phyloP scores from a whole-genome alignment of 2,329 filamentous ascomycete species.

The Aspergillus nomiae region DNA sequence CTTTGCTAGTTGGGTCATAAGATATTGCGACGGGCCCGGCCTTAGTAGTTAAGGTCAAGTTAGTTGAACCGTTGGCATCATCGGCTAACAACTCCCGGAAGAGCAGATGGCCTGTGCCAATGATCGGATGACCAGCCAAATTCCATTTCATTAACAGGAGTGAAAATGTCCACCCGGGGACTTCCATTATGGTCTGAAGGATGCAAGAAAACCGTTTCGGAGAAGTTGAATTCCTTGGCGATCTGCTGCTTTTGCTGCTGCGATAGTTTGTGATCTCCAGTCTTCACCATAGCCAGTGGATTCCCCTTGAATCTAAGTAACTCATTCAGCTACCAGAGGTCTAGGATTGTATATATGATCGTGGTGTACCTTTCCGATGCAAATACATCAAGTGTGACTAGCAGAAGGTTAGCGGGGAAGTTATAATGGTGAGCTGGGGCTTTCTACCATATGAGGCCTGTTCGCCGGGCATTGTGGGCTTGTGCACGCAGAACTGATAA shows the following conservation, averaged over 20 bases:
- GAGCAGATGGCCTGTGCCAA: slow-evolving; percentile 52
- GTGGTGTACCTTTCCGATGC: not conserved
- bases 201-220: slow-evolving; percentile 65
- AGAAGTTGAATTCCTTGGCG: slow-evolving; percentile 65
- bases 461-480: not conserved
- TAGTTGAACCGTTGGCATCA: not conserved
- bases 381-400: slow-evolving; percentile 2
- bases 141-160: slow-evolving; percentile 55
- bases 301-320: slow-evolving; percentile 8
- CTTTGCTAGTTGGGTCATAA: not conserved
- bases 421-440: not conserved
- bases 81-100: not conserved
- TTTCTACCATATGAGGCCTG: not conserved
- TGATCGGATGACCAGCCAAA: slow-evolving; percentile 66
- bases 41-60: not conserved
- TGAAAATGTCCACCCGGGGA: slow-evolving; percentile 62
- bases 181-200: slow-evolving; percentile 40
- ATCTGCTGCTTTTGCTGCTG: slow-evolving; percentile 60
- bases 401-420: not conserved
- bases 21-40: not conserved
- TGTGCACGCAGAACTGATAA: too few relatives aligned
- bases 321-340: not conserved
- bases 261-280: slow-evolving; percentile 35
- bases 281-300: slow-evolving; percentile 4
- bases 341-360: too few relatives aligned